Conservation (phyloP, 345 rosid species). For the Boechera divaricarpa region DNA sequence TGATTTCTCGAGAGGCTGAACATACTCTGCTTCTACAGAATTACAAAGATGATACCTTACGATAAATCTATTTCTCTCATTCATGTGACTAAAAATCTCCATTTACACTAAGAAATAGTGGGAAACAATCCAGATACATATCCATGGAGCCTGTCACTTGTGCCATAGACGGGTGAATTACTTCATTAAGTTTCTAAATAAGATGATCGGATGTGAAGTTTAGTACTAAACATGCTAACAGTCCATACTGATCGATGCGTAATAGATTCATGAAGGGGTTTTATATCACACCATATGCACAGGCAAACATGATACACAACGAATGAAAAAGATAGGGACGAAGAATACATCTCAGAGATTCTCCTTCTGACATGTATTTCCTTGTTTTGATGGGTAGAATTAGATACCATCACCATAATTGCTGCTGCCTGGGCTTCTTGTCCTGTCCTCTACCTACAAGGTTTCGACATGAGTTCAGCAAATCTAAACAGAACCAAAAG, state of each 20-base stretch:
- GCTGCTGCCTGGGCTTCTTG: slow-evolving; percentile 20
- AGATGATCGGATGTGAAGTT: background rate
- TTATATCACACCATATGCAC: background rate
- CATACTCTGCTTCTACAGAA: background rate
- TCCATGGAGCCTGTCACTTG: background rate
- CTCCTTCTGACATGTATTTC: slow-evolving; percentile 76
- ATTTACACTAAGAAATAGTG: background rate
- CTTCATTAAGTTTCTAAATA: background rate
- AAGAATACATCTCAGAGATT: slow-evolving; percentile 69
- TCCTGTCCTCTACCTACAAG: slow-evolving; percentile 16
- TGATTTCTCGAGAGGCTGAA: background rate
- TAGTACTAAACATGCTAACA: slow-evolving; percentile 1
- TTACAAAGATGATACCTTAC: background rate
- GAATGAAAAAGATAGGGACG: background rate
- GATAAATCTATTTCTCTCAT: background rate
- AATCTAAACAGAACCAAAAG: slow-evolving; percentile 6
- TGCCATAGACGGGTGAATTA: background rate
- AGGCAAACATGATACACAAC: slow-evolving; percentile 3
- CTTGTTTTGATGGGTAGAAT: slow-evolving; percentile 60
- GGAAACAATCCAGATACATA: slow-evolving; percentile 12
- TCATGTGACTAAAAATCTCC: background rate
- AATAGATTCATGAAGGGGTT: background rate
- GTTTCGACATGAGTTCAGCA: background rate
- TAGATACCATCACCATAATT: slow-evolving; percentile 55
- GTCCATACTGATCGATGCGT: background rate